These are phyloP conservation scores for Anethum foeniculum DNA, from an alignment of 140 eudicot genomes.

Conservation along the genomic window DNA sequence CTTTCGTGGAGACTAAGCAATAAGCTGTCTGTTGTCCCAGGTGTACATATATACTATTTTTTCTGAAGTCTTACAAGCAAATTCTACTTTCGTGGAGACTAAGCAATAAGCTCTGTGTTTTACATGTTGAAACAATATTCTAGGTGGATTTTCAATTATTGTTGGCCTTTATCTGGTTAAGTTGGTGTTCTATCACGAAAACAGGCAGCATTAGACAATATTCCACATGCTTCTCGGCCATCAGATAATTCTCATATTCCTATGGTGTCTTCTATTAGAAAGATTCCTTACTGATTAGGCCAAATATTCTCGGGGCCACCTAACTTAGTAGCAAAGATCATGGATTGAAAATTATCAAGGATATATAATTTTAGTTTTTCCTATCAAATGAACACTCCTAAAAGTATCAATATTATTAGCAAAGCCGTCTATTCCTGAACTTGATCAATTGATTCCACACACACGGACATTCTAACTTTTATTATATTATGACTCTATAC, in stretches of 20 bases:
- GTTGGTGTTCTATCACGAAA: slow-evolving; percentile 64
- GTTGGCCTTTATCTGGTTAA: slow-evolving; percentile 89
- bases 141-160: slow-evolving; percentile 74
- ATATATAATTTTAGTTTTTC: neutral
- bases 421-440: neutral
- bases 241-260: slow-evolving; percentile 43
- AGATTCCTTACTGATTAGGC: slow-evolving; percentile 38
- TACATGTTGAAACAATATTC: slow-evolving; percentile 44
- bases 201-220: slow-evolving; percentile 28
- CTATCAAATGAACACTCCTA: neutral
- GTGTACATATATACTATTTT: neutral
- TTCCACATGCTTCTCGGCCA: slow-evolving; percentile 27
- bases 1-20: neutral
- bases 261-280: slow-evolving; percentile 26
- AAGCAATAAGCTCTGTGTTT: slow-evolving; percentile 1
- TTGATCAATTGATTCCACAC: neutral
- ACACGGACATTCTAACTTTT: too few relatives aligned
- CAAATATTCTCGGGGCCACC: slow-evolving; percentile 49
- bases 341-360: slow-evolving; percentile 24
- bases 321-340: slow-evolving; percentile 35
- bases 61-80: neutral
- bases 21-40: neutral
- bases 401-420: neutral
- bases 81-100: neutral
- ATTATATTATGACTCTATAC: too few relatives aligned